These are phyloP conservation scores for Boeremia lycopersici DNA, from an alignment of 2,329 filamentous ascomycete species.

Conservation along the genomic window DNA sequence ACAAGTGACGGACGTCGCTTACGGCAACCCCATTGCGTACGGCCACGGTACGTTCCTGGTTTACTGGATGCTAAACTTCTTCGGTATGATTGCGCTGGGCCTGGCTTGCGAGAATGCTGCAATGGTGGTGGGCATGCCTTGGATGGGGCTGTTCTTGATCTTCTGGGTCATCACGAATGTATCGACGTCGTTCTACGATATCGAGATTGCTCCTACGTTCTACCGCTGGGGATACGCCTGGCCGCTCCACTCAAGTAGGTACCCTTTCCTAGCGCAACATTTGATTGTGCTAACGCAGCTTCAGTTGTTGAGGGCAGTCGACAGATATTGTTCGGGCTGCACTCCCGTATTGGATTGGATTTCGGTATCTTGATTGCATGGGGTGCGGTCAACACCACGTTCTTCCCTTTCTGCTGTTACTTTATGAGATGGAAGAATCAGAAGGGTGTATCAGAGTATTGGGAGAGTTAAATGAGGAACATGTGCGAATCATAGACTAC, in stretches of 20 bases:
- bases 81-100: constrained; percentile 67
- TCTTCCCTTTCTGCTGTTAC: constrained; percentile 60
- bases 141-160: constrained; percentile 67
- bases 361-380: constrained; percentile 67
- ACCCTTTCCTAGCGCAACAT: constrained; percentile 18
- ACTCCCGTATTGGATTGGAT: constrained; percentile 64
- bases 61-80: constrained; percentile 68
- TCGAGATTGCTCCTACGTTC: constrained; percentile 64
- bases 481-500: too few species aligned
- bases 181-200: constrained; percentile 63
- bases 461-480: constrained; percentile 5
- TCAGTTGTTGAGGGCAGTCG: constrained; percentile 64
- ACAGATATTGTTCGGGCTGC: constrained; percentile 66
- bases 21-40: constrained; percentile 59
- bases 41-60: constrained; percentile 64
- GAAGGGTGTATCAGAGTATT: constrained; percentile 21
- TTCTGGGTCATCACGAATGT: constrained; percentile 73
- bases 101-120: constrained; percentile 69
- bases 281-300: not conserved
- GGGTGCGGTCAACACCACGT: constrained; percentile 57
- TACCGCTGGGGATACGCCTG: constrained; percentile 68
- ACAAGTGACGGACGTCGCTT: constrained; percentile 42
- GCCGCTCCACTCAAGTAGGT: constrained; percentile 63
- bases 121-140: constrained; percentile 66
- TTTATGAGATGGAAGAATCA: constrained; percentile 43